These are phyloP conservation scores for Tilletia setariae DNA, from an alignment of 1,284 basidiomycete genomes.

Conservation along the genomic window DNA sequence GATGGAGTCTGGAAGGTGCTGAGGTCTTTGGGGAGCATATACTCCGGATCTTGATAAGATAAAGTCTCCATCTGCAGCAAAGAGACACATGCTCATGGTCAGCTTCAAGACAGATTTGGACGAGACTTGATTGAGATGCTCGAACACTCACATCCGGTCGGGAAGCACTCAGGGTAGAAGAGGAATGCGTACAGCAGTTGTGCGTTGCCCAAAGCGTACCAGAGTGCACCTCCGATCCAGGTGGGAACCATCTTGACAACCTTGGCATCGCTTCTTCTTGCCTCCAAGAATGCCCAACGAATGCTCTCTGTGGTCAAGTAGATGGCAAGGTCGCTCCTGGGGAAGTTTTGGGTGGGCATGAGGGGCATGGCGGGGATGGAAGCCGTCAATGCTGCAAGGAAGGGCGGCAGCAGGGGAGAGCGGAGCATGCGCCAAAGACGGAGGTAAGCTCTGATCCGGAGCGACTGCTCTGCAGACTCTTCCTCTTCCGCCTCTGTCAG, in stretches of 20 bases:
- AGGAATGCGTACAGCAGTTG: constrained; percentile 44
- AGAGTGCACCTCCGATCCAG: constrained; percentile 36
- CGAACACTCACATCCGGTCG: constrained; percentile 25
- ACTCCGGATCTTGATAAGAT: constrained; percentile 36
- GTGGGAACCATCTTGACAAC: constrained; percentile 36
- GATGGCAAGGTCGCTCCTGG: constrained; percentile 29
- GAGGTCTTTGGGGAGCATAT: constrained; percentile 42
- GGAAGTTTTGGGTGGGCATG: constrained; percentile 24
- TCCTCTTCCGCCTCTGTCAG: neutral
- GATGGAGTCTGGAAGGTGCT: constrained; percentile 33
- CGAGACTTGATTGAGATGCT: neutral
- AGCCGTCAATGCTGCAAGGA: constrained; percentile 22
- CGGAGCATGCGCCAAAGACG: constrained; percentile 25
- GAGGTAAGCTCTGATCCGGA: constrained; percentile 27
- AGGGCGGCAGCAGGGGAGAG: constrained; percentile 30
- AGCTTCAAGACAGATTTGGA: too few species aligned
- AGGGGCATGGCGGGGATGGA: constrained; percentile 25
- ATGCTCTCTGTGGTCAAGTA: constrained; percentile 34
- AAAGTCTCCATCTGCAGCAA: constrained; percentile 18
- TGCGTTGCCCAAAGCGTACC: constrained; percentile 44
- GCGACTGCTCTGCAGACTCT: constrained; percentile 20
- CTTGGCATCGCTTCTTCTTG: constrained; percentile 22
- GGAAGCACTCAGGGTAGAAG: constrained; percentile 42
- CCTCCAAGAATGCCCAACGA: constrained; percentile 27
- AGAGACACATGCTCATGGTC: neutral